Percentiles rank a stretch among this genome's conserved stretches.
Conservation (phyloP, 2,329 filamentous ascomycete genomes). For the Elsinoe perseae region DNA sequence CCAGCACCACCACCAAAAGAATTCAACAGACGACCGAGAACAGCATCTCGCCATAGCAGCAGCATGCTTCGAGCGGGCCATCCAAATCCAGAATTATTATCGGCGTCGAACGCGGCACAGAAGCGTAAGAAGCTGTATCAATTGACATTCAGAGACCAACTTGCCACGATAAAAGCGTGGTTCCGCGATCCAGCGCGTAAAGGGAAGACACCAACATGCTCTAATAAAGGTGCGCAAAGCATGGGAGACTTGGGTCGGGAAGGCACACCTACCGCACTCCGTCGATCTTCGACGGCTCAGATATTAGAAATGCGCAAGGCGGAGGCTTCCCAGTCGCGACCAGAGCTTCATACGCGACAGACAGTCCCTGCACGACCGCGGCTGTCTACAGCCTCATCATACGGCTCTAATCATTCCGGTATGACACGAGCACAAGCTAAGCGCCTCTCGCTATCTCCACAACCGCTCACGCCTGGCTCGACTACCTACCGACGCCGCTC, state of each 20-base stretch:
- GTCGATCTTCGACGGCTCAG: slow-evolving; percentile 30
- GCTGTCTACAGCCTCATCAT: slow-evolving; percentile 35
- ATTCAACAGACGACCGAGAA: slow-evolving; percentile 54
- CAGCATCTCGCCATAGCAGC: slow-evolving; percentile 44
- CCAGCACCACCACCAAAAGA: slow-evolving; percentile 84
- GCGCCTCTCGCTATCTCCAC: slow-evolving; percentile 75
- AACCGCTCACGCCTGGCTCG: slow-evolving; percentile 78
- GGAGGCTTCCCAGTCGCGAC: slow-evolving; percentile 23
- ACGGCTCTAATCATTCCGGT: slow-evolving; percentile 27
- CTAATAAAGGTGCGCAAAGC: slow-evolving; percentile 16
- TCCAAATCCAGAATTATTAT: slow-evolving; percentile 54
- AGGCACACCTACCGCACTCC: slow-evolving; percentile 18
- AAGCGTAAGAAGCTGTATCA: slow-evolving; percentile 51
- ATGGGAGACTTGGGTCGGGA: slow-evolving; percentile 17
- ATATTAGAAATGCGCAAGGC: slow-evolving; percentile 14
- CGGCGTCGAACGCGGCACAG: slow-evolving; percentile 42
- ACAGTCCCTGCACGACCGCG: slow-evolving; percentile 36
- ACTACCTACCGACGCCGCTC: slow-evolving; percentile 69
- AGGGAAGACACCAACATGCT: slow-evolving; percentile 46
- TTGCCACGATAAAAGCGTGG: slow-evolving; percentile 64
- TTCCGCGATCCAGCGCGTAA: slow-evolving; percentile 60
- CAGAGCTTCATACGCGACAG: slow-evolving; percentile 32
- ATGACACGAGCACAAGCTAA: slow-evolving; percentile 38
- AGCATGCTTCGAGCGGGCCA: slow-evolving; percentile 84
- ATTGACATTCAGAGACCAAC: slow-evolving; percentile 57